Percentiles rank a stretch among this genome's conserved stretches.
These are phyloP conservation scores for Neurospora terricola DNA, from an alignment of 495 filamentous ascomycete genomes.

Conservation along the genomic window DNA sequence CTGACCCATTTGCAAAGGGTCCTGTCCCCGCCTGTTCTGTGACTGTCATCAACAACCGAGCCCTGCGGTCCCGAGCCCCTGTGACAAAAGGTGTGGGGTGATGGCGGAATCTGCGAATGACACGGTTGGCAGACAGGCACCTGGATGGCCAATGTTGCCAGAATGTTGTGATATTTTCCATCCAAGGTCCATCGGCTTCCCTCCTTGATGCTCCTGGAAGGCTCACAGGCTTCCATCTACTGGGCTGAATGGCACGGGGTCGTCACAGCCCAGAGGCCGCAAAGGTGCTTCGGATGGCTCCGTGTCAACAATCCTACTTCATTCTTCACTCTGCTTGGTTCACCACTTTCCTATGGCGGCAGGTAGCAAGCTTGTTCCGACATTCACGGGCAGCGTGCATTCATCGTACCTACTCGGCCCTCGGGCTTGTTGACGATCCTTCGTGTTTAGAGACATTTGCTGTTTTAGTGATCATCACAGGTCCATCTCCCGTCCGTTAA, in stretches of 20 bases:
- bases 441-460: neutral
- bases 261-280: neutral
- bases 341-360: neutral
- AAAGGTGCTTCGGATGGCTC: neutral
- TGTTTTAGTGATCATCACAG: neutral
- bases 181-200: neutral
- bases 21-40: neutral
- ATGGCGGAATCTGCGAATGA: slow-evolving; percentile 10
- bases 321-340: neutral
- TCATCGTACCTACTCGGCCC: neutral
- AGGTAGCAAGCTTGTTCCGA: neutral
- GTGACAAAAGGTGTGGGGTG: slow-evolving; percentile 12
- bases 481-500: neutral
- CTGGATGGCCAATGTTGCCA: slow-evolving; percentile 14
- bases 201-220: neutral
- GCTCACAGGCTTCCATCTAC: neutral
- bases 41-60: neutral
- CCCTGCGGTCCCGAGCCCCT: neutral
- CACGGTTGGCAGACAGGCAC: neutral
- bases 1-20: neutral
- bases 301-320: neutral
- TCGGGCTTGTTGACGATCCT: neutral
- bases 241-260: neutral
- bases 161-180: slow-evolving; percentile 25
- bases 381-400: neutral